A percentile compares a stretch with the other conserved stretches of the same genome.
phyloP scores from a whole-genome alignment of 768 basidiomycete species.

The Russula olivacea region DNA sequence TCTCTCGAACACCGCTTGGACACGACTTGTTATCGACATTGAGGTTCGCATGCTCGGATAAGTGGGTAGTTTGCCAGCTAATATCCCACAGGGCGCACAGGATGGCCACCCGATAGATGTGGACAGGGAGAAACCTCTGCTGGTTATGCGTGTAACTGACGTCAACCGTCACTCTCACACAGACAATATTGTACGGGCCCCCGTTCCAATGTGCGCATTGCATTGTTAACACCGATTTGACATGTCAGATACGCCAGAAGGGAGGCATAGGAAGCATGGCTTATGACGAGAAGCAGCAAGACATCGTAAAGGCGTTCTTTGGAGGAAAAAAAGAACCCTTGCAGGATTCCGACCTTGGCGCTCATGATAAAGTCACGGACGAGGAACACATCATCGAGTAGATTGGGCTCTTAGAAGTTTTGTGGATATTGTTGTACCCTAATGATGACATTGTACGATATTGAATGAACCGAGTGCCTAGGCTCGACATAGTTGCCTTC shows the following conservation, averaged over 20 bases:
- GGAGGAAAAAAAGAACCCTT: slow-evolving; percentile 32
- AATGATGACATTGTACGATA: not conserved
- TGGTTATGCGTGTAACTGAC: slow-evolving; percentile 44
- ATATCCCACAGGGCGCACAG: slow-evolving; percentile 29
- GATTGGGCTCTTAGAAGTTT: not conserved
- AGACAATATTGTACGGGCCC: slow-evolving; percentile 45
- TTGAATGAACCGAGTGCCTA: not conserved
- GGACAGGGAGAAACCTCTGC: slow-evolving; percentile 31
- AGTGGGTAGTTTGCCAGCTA: not conserved
- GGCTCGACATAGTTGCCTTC: not conserved
- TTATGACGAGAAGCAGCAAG: slow-evolving; percentile 68
- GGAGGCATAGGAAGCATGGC: slow-evolving; percentile 69
- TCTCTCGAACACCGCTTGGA: slow-evolving; percentile 68
- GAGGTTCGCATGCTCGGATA: slow-evolving; percentile 33
- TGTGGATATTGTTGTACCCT: not conserved
- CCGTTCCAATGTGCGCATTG: not conserved
- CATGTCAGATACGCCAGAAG: slow-evolving; percentile 52
- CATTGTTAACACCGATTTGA: not conserved
- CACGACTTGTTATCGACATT: slow-evolving; percentile 45
- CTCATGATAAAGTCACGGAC: slow-evolving; percentile 27
- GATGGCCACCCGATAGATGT: slow-evolving; percentile 27
- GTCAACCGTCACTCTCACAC: slow-evolving; percentile 55
- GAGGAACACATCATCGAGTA: slow-evolving; percentile 1
- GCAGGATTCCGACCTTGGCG: slow-evolving; percentile 29
- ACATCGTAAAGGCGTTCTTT: slow-evolving; percentile 66